These are phyloP conservation scores for Anisodus acutangulus DNA, from an alignment of 257 asterid genomes.

Conservation along the genomic window DNA sequence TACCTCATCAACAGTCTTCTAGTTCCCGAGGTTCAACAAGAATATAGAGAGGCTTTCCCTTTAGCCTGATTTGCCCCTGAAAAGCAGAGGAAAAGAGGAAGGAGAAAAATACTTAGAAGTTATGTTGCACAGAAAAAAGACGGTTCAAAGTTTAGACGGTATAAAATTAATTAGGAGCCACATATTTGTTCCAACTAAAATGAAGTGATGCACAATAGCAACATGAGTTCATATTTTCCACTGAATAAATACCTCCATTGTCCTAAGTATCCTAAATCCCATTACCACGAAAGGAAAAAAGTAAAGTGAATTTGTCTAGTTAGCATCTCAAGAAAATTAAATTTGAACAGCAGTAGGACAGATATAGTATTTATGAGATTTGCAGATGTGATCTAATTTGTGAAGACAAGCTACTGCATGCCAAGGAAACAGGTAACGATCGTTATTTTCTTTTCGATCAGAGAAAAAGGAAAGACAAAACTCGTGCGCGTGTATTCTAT, in stretches of 20 bases:
- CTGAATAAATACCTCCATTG: neutral
- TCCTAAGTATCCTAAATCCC: neutral
- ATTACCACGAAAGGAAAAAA: neutral
- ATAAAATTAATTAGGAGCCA: neutral
- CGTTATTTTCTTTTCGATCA: neutral
- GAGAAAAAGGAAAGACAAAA: neutral
- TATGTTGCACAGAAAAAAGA: neutral
- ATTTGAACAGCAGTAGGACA: neutral
- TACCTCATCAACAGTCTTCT: slow-evolving; percentile 40
- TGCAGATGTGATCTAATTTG: neutral
- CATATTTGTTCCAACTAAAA: neutral
- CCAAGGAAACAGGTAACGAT: neutral
- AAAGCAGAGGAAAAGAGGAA: neutral
- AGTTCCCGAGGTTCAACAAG: slow-evolving; percentile 75
- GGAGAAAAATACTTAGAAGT: neutral
- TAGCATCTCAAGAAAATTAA: neutral
- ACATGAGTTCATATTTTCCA: neutral
- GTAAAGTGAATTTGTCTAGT: neutral
- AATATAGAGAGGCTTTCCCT: slow-evolving; percentile 74
- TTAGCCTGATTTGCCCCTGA: slow-evolving; percentile 65
- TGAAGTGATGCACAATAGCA: neutral
- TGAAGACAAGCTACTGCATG: neutral
- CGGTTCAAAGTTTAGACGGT: neutral
- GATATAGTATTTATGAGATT: neutral
- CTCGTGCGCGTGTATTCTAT: neutral